Evolutionary conservation across 129 eudicot genomes (phyloP), one percentile per base, ranked within the genome.

Genomic region (Saussurea involucrata): DNA sequence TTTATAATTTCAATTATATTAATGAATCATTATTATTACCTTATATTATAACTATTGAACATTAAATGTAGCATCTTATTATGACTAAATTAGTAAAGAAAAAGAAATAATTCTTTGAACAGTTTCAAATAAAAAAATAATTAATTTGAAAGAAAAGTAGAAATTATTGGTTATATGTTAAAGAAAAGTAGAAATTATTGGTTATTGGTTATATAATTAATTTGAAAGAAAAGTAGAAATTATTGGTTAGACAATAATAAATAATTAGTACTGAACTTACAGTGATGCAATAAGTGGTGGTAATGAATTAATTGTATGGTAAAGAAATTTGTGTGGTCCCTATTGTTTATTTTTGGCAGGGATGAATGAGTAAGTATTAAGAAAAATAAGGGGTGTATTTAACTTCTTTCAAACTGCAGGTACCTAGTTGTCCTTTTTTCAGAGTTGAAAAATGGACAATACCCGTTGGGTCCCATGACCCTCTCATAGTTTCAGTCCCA

Each of bases 401-500:
- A 6, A 72, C 73, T 72, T 64, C 0, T 34, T 21, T 49, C 57
- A 72, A 44, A 64, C 24, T 60, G 4, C 8, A 61, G 25, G 76
- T 70, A 78, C 74, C 55, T 44, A 79, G 21, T 11, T 60, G 71
- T 78, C 63, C 68, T 20, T 58, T 33, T 9, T 46, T n/a, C 65
- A 36, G 20, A 13, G 9, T 64, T 12, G 12, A 60, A 11, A 79
- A 40, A 63, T 15, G 55, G 78, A 65, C 60, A 79, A 63, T 72
- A 32, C 46, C 83, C 73, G 44, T 79, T 64, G 78, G 78, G 83
- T 72, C 73, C 42, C 29, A 72, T 10, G 68, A 49, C 66, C 37
- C 21, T 72, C 78, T 65, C 78, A 66, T 46, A 72, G 31, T 71
- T 79, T 40, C 78, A 63, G 67, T 79, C 66, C 57, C 83, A 65